Base-by-base conservation (phyloP, 2,329 filamentous ascomycete genomes). In the Colletotrichum shisoi region DNA sequence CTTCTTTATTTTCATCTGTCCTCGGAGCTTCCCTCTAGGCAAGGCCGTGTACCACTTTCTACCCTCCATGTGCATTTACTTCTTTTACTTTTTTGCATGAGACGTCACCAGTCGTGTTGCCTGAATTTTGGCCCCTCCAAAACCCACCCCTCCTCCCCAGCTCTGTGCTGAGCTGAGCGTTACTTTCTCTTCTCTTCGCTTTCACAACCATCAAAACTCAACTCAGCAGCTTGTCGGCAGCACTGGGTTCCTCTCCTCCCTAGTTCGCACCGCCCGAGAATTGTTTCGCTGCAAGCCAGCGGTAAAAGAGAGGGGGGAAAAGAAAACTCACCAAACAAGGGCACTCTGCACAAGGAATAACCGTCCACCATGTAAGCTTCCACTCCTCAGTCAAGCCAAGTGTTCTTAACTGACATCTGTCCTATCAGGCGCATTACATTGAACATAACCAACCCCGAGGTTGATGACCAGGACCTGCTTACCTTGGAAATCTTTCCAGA, bases 401-500 rank as follows among this genome's bases (percentile, higher is more conserved):
- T 21, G 17, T 24, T 49, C 27, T 37, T 44, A 34, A 24, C 66
- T 68, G 63, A 68, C 57, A 31, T 7, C 31, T 45, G n/a, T 40
- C 19, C 46, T 15, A 40, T 5, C 69, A 97, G 93, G 93, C 91
- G 89, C 79, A 90, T 96, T 80, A 95, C 93, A 59, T 88, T 97
- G 79, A 92, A 87, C 78, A 91, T 96, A 76, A 91, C 91, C 76
- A 90, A 91, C 71, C 87, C 90, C 71, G 88, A 91, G 76, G 83
- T 88, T 71, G 72, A 70, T 65, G 80, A 80, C 68, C 90, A 93
- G 76, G 86, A 89, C 70, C 85, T 96, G 75, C 84, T 97, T 73
- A 90, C 88, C 64, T 86, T 96, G 71, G 93, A 97, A 73, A 88
- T 97, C 71, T 90, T 91, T 69, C 85, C 89, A 48, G 91, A 92